phyloP scores from a whole-genome alignment of 2,329 filamentous ascomycete genomes.

The Beauveria sp. region DNA sequence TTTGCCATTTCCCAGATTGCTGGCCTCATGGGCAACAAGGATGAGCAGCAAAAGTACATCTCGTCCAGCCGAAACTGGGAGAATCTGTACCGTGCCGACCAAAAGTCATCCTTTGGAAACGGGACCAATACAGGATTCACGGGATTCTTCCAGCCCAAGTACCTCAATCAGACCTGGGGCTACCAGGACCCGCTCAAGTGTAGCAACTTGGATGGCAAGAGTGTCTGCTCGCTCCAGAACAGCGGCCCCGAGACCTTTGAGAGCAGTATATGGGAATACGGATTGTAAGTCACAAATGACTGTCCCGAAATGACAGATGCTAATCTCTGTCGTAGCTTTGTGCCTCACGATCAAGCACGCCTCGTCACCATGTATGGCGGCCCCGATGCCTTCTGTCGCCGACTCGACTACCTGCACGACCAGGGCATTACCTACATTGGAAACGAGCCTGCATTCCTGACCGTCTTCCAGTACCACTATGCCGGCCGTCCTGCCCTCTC shows the following conservation, averaged over 20 bases:
- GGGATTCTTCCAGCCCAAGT: conserved; percentile 65
- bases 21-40: conserved; percentile 42
- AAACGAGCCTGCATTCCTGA: conserved; percentile 53
- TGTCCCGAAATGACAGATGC: neutral
- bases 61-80: conserved; percentile 56
- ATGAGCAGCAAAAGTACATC: conserved; percentile 53
- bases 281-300: conserved; percentile 42
- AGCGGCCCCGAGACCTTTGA: conserved; percentile 65
- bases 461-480: conserved; percentile 63
- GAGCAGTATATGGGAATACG: conserved; percentile 65
- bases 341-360: conserved; percentile 44
- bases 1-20: conserved; percentile 61
- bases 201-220: conserved; percentile 43
- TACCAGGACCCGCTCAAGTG: conserved; percentile 62
- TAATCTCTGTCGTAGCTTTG: conserved; percentile 29
- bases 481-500: conserved; percentile 53
- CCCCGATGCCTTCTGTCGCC: conserved; percentile 44
- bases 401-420: conserved; percentile 59
- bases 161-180: conserved; percentile 60
- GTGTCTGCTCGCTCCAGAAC: conserved; percentile 52
- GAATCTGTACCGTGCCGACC: conserved; percentile 55
- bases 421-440: conserved; percentile 58
- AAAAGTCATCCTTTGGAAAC: conserved; percentile 44
- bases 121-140: conserved; percentile 56
- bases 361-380: conserved; percentile 56